Percentiles rank a stretch among this genome's conserved stretches.
These are phyloP conservation scores for Trichosporon faecale DNA, from an alignment of 1,284 basidiomycete species.

Conservation along the genomic window DNA sequence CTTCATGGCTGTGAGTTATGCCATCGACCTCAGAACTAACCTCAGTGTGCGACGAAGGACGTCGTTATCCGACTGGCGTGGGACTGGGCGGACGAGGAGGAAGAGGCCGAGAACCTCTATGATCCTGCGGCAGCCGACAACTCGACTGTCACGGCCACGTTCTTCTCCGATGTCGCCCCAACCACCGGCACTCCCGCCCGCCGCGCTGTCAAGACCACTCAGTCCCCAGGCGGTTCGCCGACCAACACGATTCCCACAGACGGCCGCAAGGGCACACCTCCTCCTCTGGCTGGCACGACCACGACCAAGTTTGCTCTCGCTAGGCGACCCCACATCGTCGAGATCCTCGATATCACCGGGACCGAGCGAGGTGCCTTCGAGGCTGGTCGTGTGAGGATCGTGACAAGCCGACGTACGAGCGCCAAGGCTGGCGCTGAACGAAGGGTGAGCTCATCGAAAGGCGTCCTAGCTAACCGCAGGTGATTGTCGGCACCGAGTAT, in stretches of 20 bases:
- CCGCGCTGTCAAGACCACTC: background rate
- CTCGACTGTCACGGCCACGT: background rate
- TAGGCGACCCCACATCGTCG: constrained; percentile 29
- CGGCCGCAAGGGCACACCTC: background rate
- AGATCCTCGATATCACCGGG: constrained; percentile 35
- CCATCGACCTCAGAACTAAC: background rate
- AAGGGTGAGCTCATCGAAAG: constrained; percentile 35
- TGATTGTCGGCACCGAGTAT: constrained; percentile 21
- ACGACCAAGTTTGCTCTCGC: constrained; percentile 21
- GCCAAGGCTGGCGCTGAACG: constrained; percentile 48
- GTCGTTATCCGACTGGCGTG: constrained; percentile 82
- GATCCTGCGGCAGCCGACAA: background rate
- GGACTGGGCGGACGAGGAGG: constrained; percentile 59
- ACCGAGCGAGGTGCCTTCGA: constrained; percentile 39
- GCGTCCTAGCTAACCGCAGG: constrained; percentile 9
- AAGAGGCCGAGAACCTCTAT: constrained; percentile 15
- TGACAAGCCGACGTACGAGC: constrained; percentile 50
- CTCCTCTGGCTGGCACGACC: constrained; percentile 4
- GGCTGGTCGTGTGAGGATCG: constrained; percentile 38
- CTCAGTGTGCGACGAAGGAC: constrained; percentile 82
- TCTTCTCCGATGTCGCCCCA: constrained; percentile 5
- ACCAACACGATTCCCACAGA: background rate
- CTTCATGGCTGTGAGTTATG: constrained; percentile 71
- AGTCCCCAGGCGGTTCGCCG: background rate
- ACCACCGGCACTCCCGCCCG: background rate